Base-by-base conservation (phyloP, 352 stramenopile genomes). In the Halophytophthora polymorphica region DNA sequence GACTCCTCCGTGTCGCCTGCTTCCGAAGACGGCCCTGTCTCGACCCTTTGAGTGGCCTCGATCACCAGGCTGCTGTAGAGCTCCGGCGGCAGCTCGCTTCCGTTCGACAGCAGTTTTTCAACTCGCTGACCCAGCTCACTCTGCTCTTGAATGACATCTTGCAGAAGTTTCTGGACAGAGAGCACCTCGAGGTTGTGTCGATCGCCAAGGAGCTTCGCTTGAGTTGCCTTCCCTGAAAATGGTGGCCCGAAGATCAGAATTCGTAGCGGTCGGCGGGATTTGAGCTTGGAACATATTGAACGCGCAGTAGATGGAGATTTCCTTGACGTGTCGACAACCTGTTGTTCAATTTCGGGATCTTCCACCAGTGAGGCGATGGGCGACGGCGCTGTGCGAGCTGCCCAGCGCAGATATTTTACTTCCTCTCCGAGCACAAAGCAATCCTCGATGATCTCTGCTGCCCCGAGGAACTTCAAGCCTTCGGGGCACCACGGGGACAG, bases 381-480 rank as follows among this genome's bases (percentile, higher is more conserved):
- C 14, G 21, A 5, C 17, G n/a, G 18, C 15, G 25, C 47, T 8
- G 48, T 62, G 3, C 42, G 56, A 58, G 59, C 41, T 18, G 77
- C 74, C 75, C 77, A 90, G 17, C 77, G 75, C 25, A 85, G 50
- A 25, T 83, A 82, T 45, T 89, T 87, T 19, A 90, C 54, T 35
- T 66, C 66, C 59, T 88, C 77, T 23, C 73, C 76, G 4, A 88
- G 61, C 6, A 77, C 56, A 14, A 73, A 73, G 17, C 62, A 66
- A n/a, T 74, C 71, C 35, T 83, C 58, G 14, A 88, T 53, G 1
- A 69, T 43, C 18, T 77, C 69, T 7, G 49, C 53, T 1, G 74
- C 72, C 1, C 64, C 72, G 34, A 77, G 22, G 35, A 87, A 88
- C 29, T 72, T 71, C n/a, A 38, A 64, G 13, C 73, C 53, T 6